Percentiles rank a stretch among this genome's conserved stretches.
phyloP scores from a whole-genome alignment of 2,329 filamentous ascomycete genomes.

The Penicillium sp. region DNA sequence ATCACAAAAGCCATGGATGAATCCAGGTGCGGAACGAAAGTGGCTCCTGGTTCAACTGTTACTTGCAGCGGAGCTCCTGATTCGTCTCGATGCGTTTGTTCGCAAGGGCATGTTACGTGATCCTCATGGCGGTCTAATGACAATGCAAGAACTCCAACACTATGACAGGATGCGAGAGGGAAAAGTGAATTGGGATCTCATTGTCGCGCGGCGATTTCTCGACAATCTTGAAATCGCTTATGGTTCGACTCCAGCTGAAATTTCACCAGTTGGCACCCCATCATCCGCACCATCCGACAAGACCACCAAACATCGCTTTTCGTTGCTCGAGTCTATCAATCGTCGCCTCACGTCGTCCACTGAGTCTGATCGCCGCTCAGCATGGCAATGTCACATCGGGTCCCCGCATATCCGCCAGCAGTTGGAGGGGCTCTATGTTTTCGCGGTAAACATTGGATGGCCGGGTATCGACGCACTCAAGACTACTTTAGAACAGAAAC shows the following conservation, averaged over 20 bases:
- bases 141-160: slow-evolving; percentile 43
- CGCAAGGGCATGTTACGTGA: slow-evolving; percentile 42
- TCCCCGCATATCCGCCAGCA: slow-evolving; percentile 44
- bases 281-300: slow-evolving; percentile 3
- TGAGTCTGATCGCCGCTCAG: slow-evolving; percentile 21
- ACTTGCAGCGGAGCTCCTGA: slow-evolving; percentile 54
- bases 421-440: slow-evolving; percentile 51
- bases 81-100: slow-evolving; percentile 53
- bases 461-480: slow-evolving; percentile 44
- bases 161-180: slow-evolving; percentile 50
- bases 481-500: slow-evolving; percentile 36
- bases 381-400: slow-evolving; percentile 36
- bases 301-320: slow-evolving; percentile 20
- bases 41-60: slow-evolving; percentile 57
- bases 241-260: slow-evolving; percentile 3
- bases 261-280: not conserved
- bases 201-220: slow-evolving; percentile 54
- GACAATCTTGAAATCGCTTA: slow-evolving; percentile 49
- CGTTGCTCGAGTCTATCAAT: slow-evolving; percentile 26
- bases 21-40: slow-evolving; percentile 46
- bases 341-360: slow-evolving; percentile 16
- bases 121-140: slow-evolving; percentile 42
- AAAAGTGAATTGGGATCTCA: slow-evolving; percentile 58
- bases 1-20: slow-evolving; percentile 24
- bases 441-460: slow-evolving; percentile 54